A percentile compares a stretch with the other conserved stretches of the same genome.
These are phyloP conservation scores for Diaporthe sp. DNA, from an alignment of 2,329 filamentous ascomycete species.

Conservation along the genomic window DNA sequence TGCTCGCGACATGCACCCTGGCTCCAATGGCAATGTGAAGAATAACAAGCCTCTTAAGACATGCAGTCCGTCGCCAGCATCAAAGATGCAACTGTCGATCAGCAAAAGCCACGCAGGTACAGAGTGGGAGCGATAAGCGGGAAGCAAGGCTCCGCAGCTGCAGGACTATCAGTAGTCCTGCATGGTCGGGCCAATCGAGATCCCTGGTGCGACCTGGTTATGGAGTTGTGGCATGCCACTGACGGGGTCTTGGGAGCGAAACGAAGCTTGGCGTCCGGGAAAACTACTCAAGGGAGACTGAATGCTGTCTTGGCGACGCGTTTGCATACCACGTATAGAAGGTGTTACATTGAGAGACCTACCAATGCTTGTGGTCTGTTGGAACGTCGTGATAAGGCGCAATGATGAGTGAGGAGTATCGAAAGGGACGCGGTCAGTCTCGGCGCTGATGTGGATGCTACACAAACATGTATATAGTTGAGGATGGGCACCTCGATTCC, in stretches of 20 bases:
- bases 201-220: neutral
- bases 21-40: neutral
- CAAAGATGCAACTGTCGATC: slow-evolving; percentile 7
- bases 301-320: slow-evolving; percentile 24
- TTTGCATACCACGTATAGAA: slow-evolving; percentile 26
- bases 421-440: neutral
- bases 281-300: slow-evolving; percentile 17
- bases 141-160: slow-evolving; percentile 25
- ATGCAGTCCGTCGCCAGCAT: neutral
- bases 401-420: neutral
- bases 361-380: slow-evolving; percentile 9
- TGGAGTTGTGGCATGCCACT: slow-evolving; percentile 4
- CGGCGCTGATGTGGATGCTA: neutral
- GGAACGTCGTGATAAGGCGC: slow-evolving; percentile 24
- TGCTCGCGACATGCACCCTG: neutral
- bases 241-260: slow-evolving; percentile 12
- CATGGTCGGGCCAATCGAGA: neutral
- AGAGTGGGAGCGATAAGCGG: slow-evolving; percentile 22
- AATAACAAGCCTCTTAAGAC: slow-evolving; percentile 12
- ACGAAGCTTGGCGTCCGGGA: slow-evolving; percentile 28
- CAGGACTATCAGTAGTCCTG: neutral
- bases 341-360: neutral
- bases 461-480: neutral
- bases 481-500: neutral
- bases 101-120: slow-evolving; percentile 24